These are phyloP conservation scores for Amyloporia xantha DNA, from an alignment of 768 basidiomycete species.

Conservation along the genomic window DNA sequence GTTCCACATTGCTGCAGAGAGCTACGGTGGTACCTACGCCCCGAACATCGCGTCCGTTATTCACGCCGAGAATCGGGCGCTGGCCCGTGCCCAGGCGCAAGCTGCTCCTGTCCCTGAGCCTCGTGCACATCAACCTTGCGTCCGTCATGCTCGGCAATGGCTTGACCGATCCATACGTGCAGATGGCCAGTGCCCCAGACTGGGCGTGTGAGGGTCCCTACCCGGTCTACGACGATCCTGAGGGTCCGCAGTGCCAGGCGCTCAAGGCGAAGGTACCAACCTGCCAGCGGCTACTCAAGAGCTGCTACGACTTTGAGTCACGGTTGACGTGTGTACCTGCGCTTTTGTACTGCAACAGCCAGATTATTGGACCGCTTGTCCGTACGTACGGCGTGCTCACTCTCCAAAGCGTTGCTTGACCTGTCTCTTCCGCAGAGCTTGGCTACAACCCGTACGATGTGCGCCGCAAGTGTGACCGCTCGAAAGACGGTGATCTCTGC, in stretches of 20 bases:
- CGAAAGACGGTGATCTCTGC: conserved; percentile 66
- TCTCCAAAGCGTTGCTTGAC: background rate
- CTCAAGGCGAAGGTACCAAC: conserved; percentile 41
- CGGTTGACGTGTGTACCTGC: conserved; percentile 51
- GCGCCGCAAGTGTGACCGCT: conserved; percentile 45
- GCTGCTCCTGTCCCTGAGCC: conserved; percentile 38
- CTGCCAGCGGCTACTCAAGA: conserved; percentile 45
- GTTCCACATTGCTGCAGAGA: conserved; percentile 79
- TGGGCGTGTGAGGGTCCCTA: conserved; percentile 80
- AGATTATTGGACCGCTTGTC: conserved; percentile 64
- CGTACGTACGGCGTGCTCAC: conserved; percentile 38
- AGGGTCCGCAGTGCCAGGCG: conserved; percentile 39
- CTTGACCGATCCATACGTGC: conserved; percentile 74
- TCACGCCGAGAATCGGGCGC: conserved; percentile 65
- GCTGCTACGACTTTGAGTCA: conserved; percentile 41
- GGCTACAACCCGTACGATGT: conserved; percentile 81
- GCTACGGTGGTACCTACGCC: conserved; percentile 66
- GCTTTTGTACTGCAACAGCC: conserved; percentile 69
- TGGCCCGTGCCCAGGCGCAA: conserved; percentile 26
- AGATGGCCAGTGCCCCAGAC: conserved; percentile 77
- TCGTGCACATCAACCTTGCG: conserved; percentile 72
- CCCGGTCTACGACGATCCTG: conserved; percentile 61
- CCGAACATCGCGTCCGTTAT: conserved; percentile 85
- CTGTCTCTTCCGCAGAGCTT: conserved; percentile 4
- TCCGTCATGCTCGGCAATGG: conserved; percentile 88